Conservation (phyloP, 78 protist species). For the slime mould (Dictyostelium discoideum) region dicty_2.7 NC_007089.4:5972001-5972500, state of each 20-base stretch:
- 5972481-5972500: not conserved
- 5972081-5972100: too few species aligned
- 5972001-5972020: not conserved
- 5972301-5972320: not conserved
- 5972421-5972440: constrained; percentile 58
- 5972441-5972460: constrained; percentile 32
- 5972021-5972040: not conserved
- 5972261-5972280: not conserved
- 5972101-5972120: not conserved
- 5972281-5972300: not conserved
- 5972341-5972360: too few species aligned
- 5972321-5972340: too few species aligned
- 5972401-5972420: constrained; percentile 64
- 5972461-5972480: constrained; percentile 21
- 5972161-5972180: constrained; percentile 61
- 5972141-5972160: constrained; percentile 37
- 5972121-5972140: constrained; percentile 2
- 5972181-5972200: constrained; percentile 65
- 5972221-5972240: not conserved
- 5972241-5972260: not conserved
- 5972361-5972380: constrained; percentile 22
- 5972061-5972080: not conserved
- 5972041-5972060: not conserved
- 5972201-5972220: constrained; percentile 37
- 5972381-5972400: constrained; percentile 68